These are phyloP conservation scores for Colletotrichum sp. DNA, from an alignment of 2,329 filamentous ascomycete genomes.

Conservation along the genomic window DNA sequence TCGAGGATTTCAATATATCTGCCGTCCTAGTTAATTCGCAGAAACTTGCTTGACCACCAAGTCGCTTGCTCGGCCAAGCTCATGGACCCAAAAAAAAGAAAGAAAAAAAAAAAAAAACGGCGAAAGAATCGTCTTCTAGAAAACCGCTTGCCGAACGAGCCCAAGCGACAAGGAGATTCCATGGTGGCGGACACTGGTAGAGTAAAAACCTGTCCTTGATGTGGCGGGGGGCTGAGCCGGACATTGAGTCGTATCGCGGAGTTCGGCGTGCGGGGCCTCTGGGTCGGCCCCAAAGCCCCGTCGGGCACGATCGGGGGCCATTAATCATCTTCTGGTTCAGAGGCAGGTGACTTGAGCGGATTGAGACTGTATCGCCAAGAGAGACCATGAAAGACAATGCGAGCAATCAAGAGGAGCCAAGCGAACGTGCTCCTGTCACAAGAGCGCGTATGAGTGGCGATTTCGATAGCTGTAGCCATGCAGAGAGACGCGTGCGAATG, in stretches of 20 bases:
- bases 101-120: too few relatives aligned
- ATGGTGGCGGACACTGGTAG: background rate
- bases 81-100: background rate
- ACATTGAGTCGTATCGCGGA: background rate
- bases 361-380: background rate
- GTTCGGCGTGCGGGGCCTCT: background rate
- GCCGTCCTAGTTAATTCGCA: background rate
- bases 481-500: background rate
- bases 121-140: background rate
- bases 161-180: background rate
- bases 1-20: background rate
- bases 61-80: background rate
- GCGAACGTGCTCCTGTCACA: background rate
- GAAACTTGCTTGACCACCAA: background rate
- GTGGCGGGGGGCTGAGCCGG: background rate
- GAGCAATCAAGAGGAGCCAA: background rate
- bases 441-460: constrained; percentile 8
- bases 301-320: background rate
- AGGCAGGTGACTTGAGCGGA: background rate
- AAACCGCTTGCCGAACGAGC: background rate
- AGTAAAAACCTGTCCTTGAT: background rate
- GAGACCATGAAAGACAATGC: background rate
- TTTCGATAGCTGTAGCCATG: background rate
- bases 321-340: background rate
- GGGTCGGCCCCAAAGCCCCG: background rate